Evolutionary conservation across 352 stramenopile genomes (phyloP), one percentile per base, ranked within the genome.

Genomic region (Globisporangium emineosum): DNA sequence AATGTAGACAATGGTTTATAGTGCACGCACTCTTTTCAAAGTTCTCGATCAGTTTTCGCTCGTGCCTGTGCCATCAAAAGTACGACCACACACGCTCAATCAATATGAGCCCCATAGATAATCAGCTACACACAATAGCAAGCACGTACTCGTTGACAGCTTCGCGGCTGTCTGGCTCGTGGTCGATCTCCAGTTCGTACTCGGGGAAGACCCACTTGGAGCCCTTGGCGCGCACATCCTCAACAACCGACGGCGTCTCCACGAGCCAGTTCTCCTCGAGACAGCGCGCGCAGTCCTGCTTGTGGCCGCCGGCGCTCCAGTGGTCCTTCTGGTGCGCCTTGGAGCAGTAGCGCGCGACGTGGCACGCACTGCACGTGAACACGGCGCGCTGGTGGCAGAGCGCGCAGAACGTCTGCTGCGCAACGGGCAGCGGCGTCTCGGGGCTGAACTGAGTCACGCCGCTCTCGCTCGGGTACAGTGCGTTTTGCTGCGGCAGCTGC

Each of bases 401-500:
- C 19, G 66, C 77, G 57, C 86, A 94, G 43, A 73, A 62, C 42
- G 70, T 25, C 53, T 49, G 66, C 62, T 21, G 40, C 17, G 8
- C 17, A 12, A 25, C 62, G 23, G 19, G 27, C 45, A 47, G 37
- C 25, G 60, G 19, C 62, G 43, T 5, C 45, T 55, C 47, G n/a
- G 51, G 64, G 3, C 67, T 58, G 30, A 78, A 73, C 40, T 77
- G 25, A 9, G 55, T 69, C 3, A 75, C 66, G 17, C 80, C 75
- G 43, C 82, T 71, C 23, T 90, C 77, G 0, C 57, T 40, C n/a
- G 89, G 78, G 75, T 97, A 98, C 67, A 96, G 97, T 12, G 79
- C 72, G 82, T 98, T 98, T n/a, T 75, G 35, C 60, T 85, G 74
- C 9, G 91, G 89, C 17, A 98, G 70, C 60, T 98, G 94, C 53